Evolutionary conservation across 805 yeast species (phyloP), one percentile per base, ranked within the genome.

Genomic region (Candida verbasci): DNA sequence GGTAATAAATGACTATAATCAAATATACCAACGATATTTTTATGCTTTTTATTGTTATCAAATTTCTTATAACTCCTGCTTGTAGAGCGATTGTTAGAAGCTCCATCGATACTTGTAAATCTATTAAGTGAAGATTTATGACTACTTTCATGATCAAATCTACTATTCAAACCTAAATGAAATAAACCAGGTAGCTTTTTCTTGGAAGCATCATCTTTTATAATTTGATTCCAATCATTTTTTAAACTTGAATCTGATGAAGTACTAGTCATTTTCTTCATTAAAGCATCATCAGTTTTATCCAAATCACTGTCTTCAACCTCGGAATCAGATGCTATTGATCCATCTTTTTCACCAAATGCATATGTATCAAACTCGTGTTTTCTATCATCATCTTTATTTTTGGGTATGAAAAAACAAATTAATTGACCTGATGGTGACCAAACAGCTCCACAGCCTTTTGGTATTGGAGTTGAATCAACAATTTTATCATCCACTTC

Each of bases 391-490:
- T 51, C 58, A 20, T 43, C 44, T 15, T 20, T 34, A 7, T 31
- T 14, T 34, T 74, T 75, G 0, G 82, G 79, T 8, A 82, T 74
- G 58, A 86, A 87, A 50, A 89, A 89, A 52, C 95, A 86, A 1
- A 89, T 82, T 34, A 89, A 62, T 40, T 77, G 77, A 0, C 96
- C 96, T 3, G 76, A 72, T 9, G 78, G 72, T 0, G 94, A 71
- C 96, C 96, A 89, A 1, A 77, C 66, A 0, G 95, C 96, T 8
- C 96, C 96, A 63, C 96, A 89, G 8, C 88, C 93, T 52, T 86
- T 88, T 0, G 97, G 96, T 10, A 89, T 72, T 0, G 97, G 97
- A 0, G 95, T 86, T 27, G 86, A 80, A 52, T 86, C 95, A 49
- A 35, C 35, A 8, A 29, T 22, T 17, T 38, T 28, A 6, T 17